A percentile compares a stretch with the other conserved stretches of the same genome.
Conservation (phyloP, 2,329 filamentous ascomycete genomes). For the Penicillium sp. region DNA sequence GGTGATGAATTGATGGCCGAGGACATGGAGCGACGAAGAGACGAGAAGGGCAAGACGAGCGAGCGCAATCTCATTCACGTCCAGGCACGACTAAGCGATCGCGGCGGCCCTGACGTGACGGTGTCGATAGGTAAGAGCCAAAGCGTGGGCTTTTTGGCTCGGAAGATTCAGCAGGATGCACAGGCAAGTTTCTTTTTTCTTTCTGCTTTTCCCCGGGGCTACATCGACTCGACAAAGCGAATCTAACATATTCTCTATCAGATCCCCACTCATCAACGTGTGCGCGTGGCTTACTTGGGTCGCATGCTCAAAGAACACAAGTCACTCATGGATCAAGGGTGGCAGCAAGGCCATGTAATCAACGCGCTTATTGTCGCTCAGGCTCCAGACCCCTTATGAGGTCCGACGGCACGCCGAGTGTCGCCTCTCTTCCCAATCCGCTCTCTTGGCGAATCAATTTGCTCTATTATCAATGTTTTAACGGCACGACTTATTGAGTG, state of each 20-base stretch:
- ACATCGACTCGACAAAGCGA: too few relatives aligned
- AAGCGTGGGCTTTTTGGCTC: constrained; percentile 57
- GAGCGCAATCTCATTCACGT: constrained; percentile 53
- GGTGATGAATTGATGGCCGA: constrained; percentile 34
- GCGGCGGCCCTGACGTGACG: constrained; percentile 55
- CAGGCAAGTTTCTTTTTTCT: constrained; percentile 46
- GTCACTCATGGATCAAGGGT: constrained; percentile 63
- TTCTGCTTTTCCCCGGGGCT: too few relatives aligned
- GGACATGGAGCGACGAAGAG: constrained; percentile 39
- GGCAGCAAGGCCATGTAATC: constrained; percentile 67
- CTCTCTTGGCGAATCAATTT: too few relatives aligned
- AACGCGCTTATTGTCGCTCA: constrained; percentile 62
- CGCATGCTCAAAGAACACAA: constrained; percentile 66
- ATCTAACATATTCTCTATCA: constrained; percentile 23
- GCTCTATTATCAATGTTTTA: too few relatives aligned
- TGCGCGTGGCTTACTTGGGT: constrained; percentile 75
- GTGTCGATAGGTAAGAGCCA: constrained; percentile 56
- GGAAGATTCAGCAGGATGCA: constrained; percentile 58
- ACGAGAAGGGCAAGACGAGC: constrained; percentile 57
- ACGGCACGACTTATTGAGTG: not conserved
- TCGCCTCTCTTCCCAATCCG: too few relatives aligned
- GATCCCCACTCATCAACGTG: constrained; percentile 53
- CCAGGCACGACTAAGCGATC: constrained; percentile 61
- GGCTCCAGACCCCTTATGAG: constrained; percentile 5
- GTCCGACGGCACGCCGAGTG: too few relatives aligned